Conservation (phyloP, 2,329 filamentous ascomycete genomes). For the Aureobasidium musti region DNA sequence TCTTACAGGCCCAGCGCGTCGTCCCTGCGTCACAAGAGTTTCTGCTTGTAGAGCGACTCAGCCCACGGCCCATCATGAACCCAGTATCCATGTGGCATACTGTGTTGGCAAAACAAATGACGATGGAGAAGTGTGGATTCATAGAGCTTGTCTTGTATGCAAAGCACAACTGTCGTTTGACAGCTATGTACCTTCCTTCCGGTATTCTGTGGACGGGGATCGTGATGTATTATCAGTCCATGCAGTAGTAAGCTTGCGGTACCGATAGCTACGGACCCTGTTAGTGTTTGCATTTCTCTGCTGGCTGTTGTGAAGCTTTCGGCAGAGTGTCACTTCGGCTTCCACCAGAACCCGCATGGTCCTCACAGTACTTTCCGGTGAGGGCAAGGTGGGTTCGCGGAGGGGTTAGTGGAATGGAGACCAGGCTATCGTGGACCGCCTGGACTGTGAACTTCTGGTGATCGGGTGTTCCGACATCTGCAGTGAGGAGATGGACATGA, state of each 20-base stretch:
- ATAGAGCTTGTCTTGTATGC: not conserved
- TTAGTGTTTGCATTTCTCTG: not conserved
- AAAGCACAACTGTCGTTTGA: not conserved
- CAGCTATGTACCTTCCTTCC: not conserved
- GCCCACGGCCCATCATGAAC: too few relatives aligned
- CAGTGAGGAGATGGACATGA: not conserved
- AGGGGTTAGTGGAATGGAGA: not conserved
- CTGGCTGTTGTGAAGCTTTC: not conserved
- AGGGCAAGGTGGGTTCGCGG: not conserved
- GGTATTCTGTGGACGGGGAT: conserved; percentile 38
- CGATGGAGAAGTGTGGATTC: not conserved
- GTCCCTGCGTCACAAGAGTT: not conserved
- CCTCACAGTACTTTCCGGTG: not conserved
- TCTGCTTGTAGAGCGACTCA: not conserved
- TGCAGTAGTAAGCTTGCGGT: not conserved
- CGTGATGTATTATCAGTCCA: not conserved
- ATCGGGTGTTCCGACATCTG: not conserved
- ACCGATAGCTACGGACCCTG: not conserved
- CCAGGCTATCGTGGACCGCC: not conserved
- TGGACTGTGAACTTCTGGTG: too few relatives aligned
- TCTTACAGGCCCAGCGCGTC: not conserved
- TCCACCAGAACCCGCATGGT: not conserved
- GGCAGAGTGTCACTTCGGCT: not conserved
- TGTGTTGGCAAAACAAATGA: not conserved
- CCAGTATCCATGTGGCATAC: not conserved